A percentile compares a stretch with the other conserved stretches of the same genome.
phyloP scores from a whole-genome alignment of 208 protist genomes.

The Trypanosoma mega region DNA sequence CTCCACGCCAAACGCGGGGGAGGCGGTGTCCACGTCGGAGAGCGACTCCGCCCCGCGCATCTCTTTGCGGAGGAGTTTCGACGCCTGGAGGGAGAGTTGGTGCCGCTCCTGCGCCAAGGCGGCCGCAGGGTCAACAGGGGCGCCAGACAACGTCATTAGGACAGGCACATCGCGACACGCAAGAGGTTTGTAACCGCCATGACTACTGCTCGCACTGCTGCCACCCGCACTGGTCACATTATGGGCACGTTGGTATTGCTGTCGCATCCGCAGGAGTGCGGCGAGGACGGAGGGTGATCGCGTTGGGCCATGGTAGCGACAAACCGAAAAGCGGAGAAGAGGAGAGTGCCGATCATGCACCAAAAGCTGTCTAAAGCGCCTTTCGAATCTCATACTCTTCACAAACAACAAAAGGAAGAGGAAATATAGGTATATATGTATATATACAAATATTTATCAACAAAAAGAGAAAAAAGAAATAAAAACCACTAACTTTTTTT shows the following conservation, averaged over 20 bases:
- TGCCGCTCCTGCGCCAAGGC: slow-evolving; percentile 15
- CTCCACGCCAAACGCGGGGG: slow-evolving; percentile 51
- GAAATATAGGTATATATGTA: neutral
- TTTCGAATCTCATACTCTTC: neutral
- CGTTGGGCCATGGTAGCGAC: slow-evolving; percentile 1
- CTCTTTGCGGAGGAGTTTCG: slow-evolving; percentile 56
- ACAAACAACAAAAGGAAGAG: neutral
- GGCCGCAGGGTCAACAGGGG: neutral
- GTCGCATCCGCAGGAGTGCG: slow-evolving; percentile 35
- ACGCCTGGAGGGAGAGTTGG: slow-evolving; percentile 43
- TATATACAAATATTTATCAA: neutral
- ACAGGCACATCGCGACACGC: slow-evolving; percentile 10
- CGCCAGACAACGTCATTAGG: neutral
- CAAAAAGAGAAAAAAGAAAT: slow-evolving; percentile 11
- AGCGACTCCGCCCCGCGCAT: slow-evolving; percentile 45
- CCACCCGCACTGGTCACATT: neutral
- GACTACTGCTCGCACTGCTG: neutral
- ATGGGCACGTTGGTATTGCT: slow-evolving; percentile 35
- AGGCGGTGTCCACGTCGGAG: slow-evolving; percentile 51
- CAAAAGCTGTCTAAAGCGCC: too few relatives aligned
- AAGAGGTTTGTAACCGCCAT: too few relatives aligned
- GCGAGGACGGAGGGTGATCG: slow-evolving; percentile 29
- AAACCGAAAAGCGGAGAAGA: neutral
- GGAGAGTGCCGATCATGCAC: neutral
- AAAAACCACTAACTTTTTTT: slow-evolving; percentile 6